These are phyloP conservation scores for Amphibolis antarctica DNA, from an alignment of 106 monocot species.

Conservation along the genomic window DNA sequence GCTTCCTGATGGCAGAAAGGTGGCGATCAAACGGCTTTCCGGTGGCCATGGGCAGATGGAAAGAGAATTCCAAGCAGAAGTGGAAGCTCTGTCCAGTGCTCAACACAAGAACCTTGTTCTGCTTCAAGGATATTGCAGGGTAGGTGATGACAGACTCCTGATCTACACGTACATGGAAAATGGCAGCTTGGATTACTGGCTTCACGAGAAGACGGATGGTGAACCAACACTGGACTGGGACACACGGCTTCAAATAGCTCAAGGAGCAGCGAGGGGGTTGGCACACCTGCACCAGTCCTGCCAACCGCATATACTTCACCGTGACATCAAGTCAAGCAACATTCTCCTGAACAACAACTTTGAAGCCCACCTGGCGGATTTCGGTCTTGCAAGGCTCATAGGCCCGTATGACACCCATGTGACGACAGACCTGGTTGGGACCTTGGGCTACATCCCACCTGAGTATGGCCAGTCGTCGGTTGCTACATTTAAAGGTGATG, in stretches of 20 bases:
- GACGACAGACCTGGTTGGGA: conserved; percentile 13
- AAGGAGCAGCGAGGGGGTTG: conserved; percentile 50
- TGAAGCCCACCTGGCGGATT: conserved; percentile 58
- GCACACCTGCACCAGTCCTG: conserved; percentile 54
- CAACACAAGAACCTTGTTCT: conserved; percentile 60
- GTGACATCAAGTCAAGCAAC: conserved; percentile 74
- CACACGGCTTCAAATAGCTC: conserved; percentile 44
- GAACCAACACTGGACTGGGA: conserved; percentile 37
- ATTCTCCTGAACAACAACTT: conserved; percentile 50
- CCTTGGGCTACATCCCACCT: conserved; percentile 14
- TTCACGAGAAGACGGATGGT: conserved; percentile 50
- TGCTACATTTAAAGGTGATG: conserved; percentile 13
- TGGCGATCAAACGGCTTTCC: conserved; percentile 62
- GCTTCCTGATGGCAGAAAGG: conserved; percentile 33
- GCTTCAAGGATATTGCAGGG: conserved; percentile 53
- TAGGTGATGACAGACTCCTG: conserved; percentile 45
- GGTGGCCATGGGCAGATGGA: conserved; percentile 66
- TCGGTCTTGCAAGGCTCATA: conserved; percentile 25
- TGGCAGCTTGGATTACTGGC: conserved; percentile 77
- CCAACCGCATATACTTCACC: conserved; percentile 55
- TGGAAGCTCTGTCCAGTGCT: conserved; percentile 53
- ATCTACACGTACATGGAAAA: conserved; percentile 82
- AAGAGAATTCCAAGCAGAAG: conserved; percentile 67
- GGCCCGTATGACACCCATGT: conserved; percentile 15
- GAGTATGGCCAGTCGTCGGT: conserved; percentile 11